phyloP scores from a whole-genome alignment of 75 land plant species.

The Selaginella tamariscina region DNA sequence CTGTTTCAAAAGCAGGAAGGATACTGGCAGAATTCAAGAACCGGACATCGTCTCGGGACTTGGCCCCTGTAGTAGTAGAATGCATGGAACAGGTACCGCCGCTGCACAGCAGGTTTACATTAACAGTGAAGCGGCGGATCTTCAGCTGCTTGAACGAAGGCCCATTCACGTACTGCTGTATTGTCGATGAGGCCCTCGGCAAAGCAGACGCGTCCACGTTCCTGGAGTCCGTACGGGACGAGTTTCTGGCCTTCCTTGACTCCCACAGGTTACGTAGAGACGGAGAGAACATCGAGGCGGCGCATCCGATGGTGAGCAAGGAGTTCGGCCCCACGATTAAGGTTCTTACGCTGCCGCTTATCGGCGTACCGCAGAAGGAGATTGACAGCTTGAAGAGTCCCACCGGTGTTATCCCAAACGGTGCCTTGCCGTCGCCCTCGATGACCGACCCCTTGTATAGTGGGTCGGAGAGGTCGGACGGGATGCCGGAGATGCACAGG shows the following conservation, averaged over 20 bases:
- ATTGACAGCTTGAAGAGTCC: slow-evolving; percentile 13
- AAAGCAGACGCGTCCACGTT: slow-evolving; percentile 33
- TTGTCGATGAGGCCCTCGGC: slow-evolving; percentile 41
- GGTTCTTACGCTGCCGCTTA: slow-evolving; percentile 33
- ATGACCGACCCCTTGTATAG: not conserved
- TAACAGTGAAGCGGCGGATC: slow-evolving; percentile 34
- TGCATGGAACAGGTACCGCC: slow-evolving; percentile 49
- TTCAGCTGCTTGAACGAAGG: slow-evolving; percentile 50
- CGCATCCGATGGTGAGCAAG: slow-evolving; percentile 16
- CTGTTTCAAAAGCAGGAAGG: slow-evolving; percentile 25
- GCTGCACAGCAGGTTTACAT: slow-evolving; percentile 39
- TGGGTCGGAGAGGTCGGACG: not conserved
- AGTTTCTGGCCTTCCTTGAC: slow-evolving; percentile 16
- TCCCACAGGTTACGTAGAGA: slow-evolving; percentile 25
- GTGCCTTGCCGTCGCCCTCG: not conserved
- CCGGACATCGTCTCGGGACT: slow-evolving; percentile 15
- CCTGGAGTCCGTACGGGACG: slow-evolving; percentile 42
- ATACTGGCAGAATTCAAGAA: slow-evolving; percentile 35
- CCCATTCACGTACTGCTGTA: slow-evolving; percentile 40
- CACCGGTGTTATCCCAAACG: not conserved
- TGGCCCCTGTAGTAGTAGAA: slow-evolving; percentile 33
- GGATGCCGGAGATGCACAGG: not conserved
- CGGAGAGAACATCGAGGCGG: slow-evolving; percentile 12
- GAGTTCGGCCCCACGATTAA: slow-evolving; percentile 32
- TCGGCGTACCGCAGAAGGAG: slow-evolving; percentile 30